Evolutionary conservation across 192 early-diverging fungal genomes (phyloP).

Genomic region (Coemansia aciculifera): DNA sequence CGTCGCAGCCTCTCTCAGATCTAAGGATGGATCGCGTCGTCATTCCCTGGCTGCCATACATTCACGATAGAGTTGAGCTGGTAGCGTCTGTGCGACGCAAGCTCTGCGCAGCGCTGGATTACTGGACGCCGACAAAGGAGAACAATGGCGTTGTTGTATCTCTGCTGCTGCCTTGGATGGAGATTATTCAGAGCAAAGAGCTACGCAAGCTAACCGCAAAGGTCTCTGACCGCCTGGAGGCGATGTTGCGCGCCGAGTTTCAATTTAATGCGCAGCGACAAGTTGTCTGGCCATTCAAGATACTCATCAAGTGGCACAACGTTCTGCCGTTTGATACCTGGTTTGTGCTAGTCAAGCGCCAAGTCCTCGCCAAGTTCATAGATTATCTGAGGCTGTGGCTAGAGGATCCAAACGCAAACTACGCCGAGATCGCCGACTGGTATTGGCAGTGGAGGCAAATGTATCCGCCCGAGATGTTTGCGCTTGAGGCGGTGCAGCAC

Average conservation of each 20-base stretch:
- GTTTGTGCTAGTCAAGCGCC: constrained; percentile 21
- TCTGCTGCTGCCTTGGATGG: constrained; percentile 35
- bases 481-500: constrained; percentile 16
- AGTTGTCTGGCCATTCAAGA: constrained; percentile 41
- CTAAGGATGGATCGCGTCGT: constrained; percentile 34
- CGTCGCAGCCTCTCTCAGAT: neutral
- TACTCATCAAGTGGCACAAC: constrained; percentile 30
- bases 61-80: constrained; percentile 29
- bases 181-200: constrained; percentile 35
- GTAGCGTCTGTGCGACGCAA: constrained; percentile 37
- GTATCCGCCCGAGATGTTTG: constrained; percentile 32
- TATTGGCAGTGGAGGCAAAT: constrained; percentile 52
- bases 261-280: constrained; percentile 33
- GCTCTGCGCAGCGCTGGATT: constrained; percentile 40
- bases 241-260: constrained; percentile 32
- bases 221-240: constrained; percentile 19
- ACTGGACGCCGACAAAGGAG: constrained; percentile 31
- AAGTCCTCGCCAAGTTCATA: constrained; percentile 24
- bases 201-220: constrained; percentile 22
- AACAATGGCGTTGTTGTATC: constrained; percentile 27
- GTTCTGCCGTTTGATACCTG: constrained; percentile 32
- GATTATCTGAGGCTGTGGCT: constrained; percentile 42
- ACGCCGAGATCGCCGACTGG: constrained; percentile 53
- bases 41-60: constrained; percentile 50
- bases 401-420: constrained; percentile 33